Conservation (phyloP, 306 rosid species). For the Lablab purpureus region DNA sequence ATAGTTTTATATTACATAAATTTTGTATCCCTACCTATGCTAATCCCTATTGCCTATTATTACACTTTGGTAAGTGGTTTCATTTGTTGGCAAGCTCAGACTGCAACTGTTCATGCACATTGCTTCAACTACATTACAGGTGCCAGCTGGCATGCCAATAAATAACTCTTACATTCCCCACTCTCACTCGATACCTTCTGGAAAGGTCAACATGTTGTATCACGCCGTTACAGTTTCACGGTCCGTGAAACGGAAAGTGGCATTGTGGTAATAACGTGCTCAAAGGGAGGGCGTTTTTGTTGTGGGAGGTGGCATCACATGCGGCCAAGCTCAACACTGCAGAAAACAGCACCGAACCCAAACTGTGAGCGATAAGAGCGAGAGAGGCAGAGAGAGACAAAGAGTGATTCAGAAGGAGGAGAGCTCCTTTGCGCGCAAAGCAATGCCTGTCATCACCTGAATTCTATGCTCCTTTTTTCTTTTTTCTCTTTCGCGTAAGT, state of each 20-base stretch:
- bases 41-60: no score
- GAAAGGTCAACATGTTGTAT: slow-evolving; percentile 25
- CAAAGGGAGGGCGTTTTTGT: slow-evolving; percentile 8
- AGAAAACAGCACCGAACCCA: slow-evolving; percentile 64
- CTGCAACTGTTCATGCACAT: neutral
- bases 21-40: slow-evolving; percentile 5
- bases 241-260: slow-evolving; percentile 46
- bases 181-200: neutral
- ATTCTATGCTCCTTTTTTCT: slow-evolving; percentile 48
- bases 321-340: slow-evolving; percentile 45
- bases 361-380: slow-evolving; percentile 50
- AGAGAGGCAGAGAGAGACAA: slow-evolving; percentile 33
- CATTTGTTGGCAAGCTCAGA: neutral
- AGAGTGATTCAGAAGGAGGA: slow-evolving; percentile 48
- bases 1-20: neutral
- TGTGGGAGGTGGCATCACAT: slow-evolving; percentile 20
- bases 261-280: slow-evolving; percentile 5
- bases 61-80: neutral
- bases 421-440: slow-evolving; percentile 65
- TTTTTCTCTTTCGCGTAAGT: slow-evolving; percentile 17
- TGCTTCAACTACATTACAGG: neutral
- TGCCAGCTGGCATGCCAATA: slow-evolving; percentile 32
- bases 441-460: slow-evolving; percentile 67
- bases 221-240: slow-evolving; percentile 26
- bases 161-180: neutral